Base-by-base conservation (phyloP, 192 early-diverging fungal species). In the Coemansia sp. region DNA sequence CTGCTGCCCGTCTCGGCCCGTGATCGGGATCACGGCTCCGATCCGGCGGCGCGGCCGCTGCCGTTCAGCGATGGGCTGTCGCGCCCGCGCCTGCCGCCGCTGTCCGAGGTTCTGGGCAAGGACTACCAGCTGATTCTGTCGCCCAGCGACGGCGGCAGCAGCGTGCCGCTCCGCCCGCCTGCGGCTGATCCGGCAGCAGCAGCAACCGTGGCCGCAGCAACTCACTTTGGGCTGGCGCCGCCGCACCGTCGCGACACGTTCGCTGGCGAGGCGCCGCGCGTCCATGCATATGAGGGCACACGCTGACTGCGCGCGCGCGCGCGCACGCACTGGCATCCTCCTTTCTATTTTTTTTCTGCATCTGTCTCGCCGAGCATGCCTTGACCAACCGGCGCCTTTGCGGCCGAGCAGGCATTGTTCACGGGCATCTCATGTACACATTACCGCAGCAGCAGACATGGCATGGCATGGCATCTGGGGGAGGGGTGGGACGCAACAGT, bases 51-150 rank as follows among this genome's bases (percentile, higher is more conserved):
- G 16, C 54, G 44, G 39, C 58, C 46, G n/a, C 34, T 72, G 38
- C 68, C 61, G 4, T 72, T 72, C 44, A 64, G 61, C 39, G 49
- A 63, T 29, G 56, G 61, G 13, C 27, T 34, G 17, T 51, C 54
- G 23, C 69, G 69, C 10, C 61, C 62, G 7, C 62, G 48, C 17
- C 54, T 72, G 23, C 69, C 69, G 33, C 62, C 69, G 25, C 57
- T 72, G 3, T 65, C 57, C 3, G 69, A 72, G 42, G 47, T 64
- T 1, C 58, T 72, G 21, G 69, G 69, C 26, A 72, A 60, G 21
- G 61, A 72, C 26, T 72, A 61, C 23, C 69, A 45, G 44, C 34
- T 41, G 32, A 38, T 56, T 13, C 12, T 64, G 44, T 48, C 68
- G 13, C 52, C 68, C 13, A 34, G 30, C 17, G 23, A 17, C 31